Conservation (phyloP, 2,329 filamentous ascomycete species). For the Exophiala oligosperma region DNA sequence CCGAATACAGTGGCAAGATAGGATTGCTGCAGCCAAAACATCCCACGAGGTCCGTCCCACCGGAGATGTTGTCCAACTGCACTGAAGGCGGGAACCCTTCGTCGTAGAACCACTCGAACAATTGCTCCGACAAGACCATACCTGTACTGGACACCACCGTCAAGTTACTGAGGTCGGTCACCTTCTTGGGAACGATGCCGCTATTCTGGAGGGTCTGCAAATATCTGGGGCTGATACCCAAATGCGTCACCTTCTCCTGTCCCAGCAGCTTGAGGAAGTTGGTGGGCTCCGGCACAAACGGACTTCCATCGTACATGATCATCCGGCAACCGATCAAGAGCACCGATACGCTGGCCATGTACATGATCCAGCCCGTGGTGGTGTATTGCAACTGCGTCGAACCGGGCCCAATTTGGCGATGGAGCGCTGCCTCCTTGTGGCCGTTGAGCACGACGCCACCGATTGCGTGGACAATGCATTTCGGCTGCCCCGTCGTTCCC, state of each 20-base stretch:
- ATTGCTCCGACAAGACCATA: conserved; percentile 74
- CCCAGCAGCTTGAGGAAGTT: conserved; percentile 64
- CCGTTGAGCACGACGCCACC: conserved; percentile 40
- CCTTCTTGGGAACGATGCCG: conserved; percentile 60
- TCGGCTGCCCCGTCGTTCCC: conserved; percentile 79
- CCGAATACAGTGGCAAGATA: conserved; percentile 63
- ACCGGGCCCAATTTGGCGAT: conserved; percentile 47
- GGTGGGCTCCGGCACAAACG: conserved; percentile 68
- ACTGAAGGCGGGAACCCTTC: conserved; percentile 26
- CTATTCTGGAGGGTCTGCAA: conserved; percentile 70
- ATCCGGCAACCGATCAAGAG: conserved; percentile 62
- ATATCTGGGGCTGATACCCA: conserved; percentile 69
- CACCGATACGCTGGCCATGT: conserved; percentile 56
- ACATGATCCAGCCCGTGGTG: conserved; percentile 89
- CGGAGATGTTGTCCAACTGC: conserved; percentile 21
- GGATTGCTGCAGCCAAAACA: conserved; percentile 57
- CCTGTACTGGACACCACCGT: conserved; percentile 69
- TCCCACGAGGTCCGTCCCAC: conserved; percentile 57
- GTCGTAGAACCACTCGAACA: conserved; percentile 80
- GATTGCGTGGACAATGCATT: conserved; percentile 77
- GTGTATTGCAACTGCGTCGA: conserved; percentile 60
- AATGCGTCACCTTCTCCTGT: conserved; percentile 66
- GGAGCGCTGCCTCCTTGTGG: conserved; percentile 61
- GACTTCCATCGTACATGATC: conserved; percentile 80
- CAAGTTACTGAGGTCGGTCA: conserved; percentile 63